Evolutionary conservation across 23 red algal genomes (phyloP).

Genomic region (Gracilaria gracilis): DNA sequence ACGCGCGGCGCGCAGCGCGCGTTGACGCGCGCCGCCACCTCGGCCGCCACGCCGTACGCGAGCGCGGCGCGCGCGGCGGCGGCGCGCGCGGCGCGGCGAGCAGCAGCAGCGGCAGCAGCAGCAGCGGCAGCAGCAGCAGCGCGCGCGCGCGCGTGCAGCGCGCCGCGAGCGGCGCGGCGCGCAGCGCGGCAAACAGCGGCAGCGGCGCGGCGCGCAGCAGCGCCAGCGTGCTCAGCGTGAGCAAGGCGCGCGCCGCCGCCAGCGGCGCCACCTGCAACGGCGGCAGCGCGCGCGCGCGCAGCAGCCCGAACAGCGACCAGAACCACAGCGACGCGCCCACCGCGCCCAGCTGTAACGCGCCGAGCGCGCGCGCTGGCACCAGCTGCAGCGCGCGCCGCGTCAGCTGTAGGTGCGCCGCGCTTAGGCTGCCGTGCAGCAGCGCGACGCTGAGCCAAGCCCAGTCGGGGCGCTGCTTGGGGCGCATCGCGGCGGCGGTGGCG

Average conservation of each 20-base stretch:
- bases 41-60: not conserved
- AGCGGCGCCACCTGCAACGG: not conserved
- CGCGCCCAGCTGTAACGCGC: constrained; percentile 23
- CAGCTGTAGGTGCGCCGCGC: not conserved
- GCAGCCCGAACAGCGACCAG: constrained; percentile 55
- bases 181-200: not conserved
- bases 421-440: not conserved
- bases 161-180: not conserved
- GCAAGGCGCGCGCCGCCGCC: not conserved
- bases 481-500: not conserved
- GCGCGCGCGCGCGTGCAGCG: not conserved
- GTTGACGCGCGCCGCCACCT: not conserved
- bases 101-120: not conserved
- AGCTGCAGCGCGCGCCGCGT: not conserved
- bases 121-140: not conserved
- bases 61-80: not conserved
- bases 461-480: not conserved
- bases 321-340: constrained; percentile 26
- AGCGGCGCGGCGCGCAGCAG: not conserved
- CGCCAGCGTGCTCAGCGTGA: not conserved
- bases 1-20: not conserved
- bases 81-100: too few species aligned
- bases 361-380: not conserved
- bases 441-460: not conserved
- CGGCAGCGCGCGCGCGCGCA: constrained; percentile 13